Base-by-base conservation (phyloP, 441 rosid species). In the Mallotus repandus region DNA sequence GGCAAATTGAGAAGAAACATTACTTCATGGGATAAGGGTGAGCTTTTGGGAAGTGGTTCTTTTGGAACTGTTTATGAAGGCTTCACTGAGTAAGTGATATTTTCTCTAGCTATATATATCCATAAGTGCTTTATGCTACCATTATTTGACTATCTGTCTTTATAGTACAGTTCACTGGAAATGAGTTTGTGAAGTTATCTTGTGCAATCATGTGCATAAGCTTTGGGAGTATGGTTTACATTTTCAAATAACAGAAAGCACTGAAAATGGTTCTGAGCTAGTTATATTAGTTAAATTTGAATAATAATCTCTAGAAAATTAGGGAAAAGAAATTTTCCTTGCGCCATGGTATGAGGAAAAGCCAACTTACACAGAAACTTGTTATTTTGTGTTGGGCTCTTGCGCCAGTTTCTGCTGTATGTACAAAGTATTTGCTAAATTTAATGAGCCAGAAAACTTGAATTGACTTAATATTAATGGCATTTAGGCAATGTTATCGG, bases 11-110 rank as follows among this genome's bases (percentile, higher is more conserved):
- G 73, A 66, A 70, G 76, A 55, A 73, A 12, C 10, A 80, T 84
- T 50, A 43, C 12, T n/a, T 78, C 79, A 2, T 84, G 87, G 87
- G 78, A 76, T 53, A 82, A 84, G 79, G 84, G 87, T 56, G 76
- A 69, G 25, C 77, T 59, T 18, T 65, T 82, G 75, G 84, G 87
- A 35, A 76, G 85, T 52, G 87, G 87, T 10, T 80, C 84, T n/a
- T 82, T 82, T 63, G 87, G 87, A 48, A 76, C 85, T 6, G 87
- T 84, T 29, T 80, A 70, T 73, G 84, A 84, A 77, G 87, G 82
- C 60, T 64, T 74, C 64, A 75, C 83, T 2, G 80, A 82, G 87
- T 84, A 76, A 76, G 85, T 78, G 7, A 5, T 19, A 25, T 56
- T 56, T n/a, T 19, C 60, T 19, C 29, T 19, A 8, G 9, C 12